Evolutionary conservation across 208 protist species (phyloP), one percentile per base, ranked within the genome.

Genomic region (Leishmania arabica): DNA sequence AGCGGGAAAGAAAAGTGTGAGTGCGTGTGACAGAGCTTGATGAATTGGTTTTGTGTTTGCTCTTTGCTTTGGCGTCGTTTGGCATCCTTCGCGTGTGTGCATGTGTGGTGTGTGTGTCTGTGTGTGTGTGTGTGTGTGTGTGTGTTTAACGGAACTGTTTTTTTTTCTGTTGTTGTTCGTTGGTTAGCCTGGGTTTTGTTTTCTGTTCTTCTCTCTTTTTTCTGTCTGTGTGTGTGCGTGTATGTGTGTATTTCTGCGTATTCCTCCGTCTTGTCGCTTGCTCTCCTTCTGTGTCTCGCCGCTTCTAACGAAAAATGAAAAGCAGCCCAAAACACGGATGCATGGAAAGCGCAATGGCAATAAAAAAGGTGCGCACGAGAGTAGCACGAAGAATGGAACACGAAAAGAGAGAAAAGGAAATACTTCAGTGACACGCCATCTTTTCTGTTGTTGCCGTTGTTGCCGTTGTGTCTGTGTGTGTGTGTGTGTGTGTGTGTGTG

Each of bases 111-210:
- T 65, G 58, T n/a, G n/a, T n/a, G n/a, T n/a, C n/a, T 65, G 60
- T 31, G 60, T 65, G 58, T 31, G 58, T 9, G 15, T 34, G 60
- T 34, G 27, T 66, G 45, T 34, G 60, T 65, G 60, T 65, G 60
- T 31, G 60, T 65, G 60, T 34, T 7, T 34, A 0, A 11, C 64
- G 34, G n/a, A 0, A 66, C 60, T 65, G 60, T 34, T 7, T 65
- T 27, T 65, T 0, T 2, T 40, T 2, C 37, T 65, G 0, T 65
- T 65, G 1, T 42, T 71, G 15, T 24, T 34, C 6, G 66, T 66
- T 60, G 47, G 75, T 77, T 21, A 24, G 34, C 66, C 31, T 45
- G 75, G 45, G 24, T 74, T 84, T 56, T 3, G 13, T 40, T 47
- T 42, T 71, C 9, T 71, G 21, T 71, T 47, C 31, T 71, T 71